Conservation (phyloP, 768 basidiomycete genomes). For the Coprinellus aureogranulatus region DNA sequence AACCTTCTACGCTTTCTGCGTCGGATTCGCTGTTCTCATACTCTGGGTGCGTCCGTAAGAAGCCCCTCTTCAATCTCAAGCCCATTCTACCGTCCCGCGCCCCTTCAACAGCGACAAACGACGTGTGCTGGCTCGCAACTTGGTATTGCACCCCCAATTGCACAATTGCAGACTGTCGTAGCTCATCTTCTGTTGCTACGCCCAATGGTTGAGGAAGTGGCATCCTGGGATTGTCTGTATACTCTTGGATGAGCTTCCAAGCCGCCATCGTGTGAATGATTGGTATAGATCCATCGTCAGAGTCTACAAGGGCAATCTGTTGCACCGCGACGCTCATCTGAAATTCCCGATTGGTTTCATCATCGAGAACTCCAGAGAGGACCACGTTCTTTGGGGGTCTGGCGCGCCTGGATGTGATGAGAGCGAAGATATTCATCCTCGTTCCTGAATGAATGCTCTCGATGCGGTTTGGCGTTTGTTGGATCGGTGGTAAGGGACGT, state of each 20-base stretch:
- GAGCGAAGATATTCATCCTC: slow-evolving; percentile 32
- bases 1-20: neutral
- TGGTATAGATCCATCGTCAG: slow-evolving; percentile 25
- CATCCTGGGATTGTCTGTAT: slow-evolving; percentile 32
- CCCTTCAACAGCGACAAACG: slow-evolving; percentile 52
- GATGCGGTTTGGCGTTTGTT: slow-evolving; percentile 35
- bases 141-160: slow-evolving; percentile 51
- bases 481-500: slow-evolving; percentile 26
- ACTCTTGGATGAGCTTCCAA: slow-evolving; percentile 50
- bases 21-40: neutral
- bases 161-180: slow-evolving; percentile 45
- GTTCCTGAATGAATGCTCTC: slow-evolving; percentile 34
- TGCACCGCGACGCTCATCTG: slow-evolving; percentile 29
- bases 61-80: neutral
- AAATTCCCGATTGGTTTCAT: slow-evolving; percentile 25
- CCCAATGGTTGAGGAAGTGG: slow-evolving; percentile 29
- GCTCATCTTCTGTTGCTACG: slow-evolving; percentile 29
- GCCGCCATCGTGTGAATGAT: slow-evolving; percentile 57
- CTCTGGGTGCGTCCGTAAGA: slow-evolving; percentile 2
- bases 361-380: slow-evolving; percentile 35
- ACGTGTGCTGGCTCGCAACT: slow-evolving; percentile 51
- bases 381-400: slow-evolving; percentile 30
- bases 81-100: neutral
- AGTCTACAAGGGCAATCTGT: slow-evolving; percentile 31
- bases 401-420: slow-evolving; percentile 26